These are phyloP conservation scores for Pleoardoris graminearum DNA, from an alignment of 2,329 filamentous ascomycete genomes.

Conservation along the genomic window DNA sequence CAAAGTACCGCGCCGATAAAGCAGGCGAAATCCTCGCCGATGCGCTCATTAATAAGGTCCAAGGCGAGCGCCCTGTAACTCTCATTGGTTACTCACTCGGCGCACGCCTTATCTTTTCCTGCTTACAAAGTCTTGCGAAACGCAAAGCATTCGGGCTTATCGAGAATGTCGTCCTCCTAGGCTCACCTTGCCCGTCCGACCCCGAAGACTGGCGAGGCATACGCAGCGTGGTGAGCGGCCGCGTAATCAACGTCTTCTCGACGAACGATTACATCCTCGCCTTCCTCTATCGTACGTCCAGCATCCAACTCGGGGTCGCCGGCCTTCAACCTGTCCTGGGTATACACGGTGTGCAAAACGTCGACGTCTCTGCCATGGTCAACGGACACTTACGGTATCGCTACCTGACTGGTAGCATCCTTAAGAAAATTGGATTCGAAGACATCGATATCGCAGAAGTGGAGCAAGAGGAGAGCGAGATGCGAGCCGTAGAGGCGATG, in stretches of 20 bases:
- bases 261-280: conserved; percentile 85
- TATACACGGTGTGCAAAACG: conserved; percentile 66
- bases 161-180: conserved; percentile 82
- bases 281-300: conserved; percentile 84
- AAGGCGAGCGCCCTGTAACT: conserved; percentile 79
- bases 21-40: conserved; percentile 80
- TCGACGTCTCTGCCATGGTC: conserved; percentile 57
- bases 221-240: conserved; percentile 76
- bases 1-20: conserved; percentile 76
- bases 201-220: conserved; percentile 74
- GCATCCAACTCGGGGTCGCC: conserved; percentile 79
- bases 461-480: conserved; percentile 50
- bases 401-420: conserved; percentile 55
- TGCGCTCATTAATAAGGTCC: conserved; percentile 77
- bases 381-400: conserved; percentile 57
- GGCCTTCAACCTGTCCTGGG: conserved; percentile 75
- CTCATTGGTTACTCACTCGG: conserved; percentile 82
- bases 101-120: conserved; percentile 80
- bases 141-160: conserved; percentile 80
- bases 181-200: conserved; percentile 75
- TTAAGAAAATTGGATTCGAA: conserved; percentile 58
- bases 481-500: conserved; percentile 49
- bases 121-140: conserved; percentile 74
- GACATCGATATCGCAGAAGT: conserved; percentile 55
- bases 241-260: conserved; percentile 86